phyloP scores from a whole-genome alignment of 2,329 filamentous ascomycete species.

The Oidium heveae region DNA sequence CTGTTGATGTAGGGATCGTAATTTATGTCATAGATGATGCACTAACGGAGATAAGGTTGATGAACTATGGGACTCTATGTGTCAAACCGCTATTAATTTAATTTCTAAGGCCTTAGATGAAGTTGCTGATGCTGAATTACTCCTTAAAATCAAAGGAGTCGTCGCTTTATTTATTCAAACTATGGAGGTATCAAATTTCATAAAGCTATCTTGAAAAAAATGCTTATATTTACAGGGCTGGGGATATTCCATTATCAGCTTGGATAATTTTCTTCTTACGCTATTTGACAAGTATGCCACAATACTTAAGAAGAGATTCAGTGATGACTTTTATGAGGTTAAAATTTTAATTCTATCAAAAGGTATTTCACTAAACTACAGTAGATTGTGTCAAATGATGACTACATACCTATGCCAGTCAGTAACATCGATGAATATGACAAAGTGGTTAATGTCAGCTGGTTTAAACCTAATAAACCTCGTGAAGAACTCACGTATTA shows the following conservation, averaged over 20 bases:
- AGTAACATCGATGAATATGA: slow-evolving; percentile 76
- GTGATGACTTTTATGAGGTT: slow-evolving; percentile 84
- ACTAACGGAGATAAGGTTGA: slow-evolving; percentile 39
- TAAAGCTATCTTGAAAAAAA: background rate
- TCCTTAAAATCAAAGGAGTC: slow-evolving; percentile 86
- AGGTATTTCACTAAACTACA: slow-evolving; percentile 3
- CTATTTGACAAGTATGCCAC: slow-evolving; percentile 89
- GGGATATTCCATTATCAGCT: slow-evolving; percentile 59
- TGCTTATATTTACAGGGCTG: slow-evolving; percentile 33
- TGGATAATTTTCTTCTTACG: slow-evolving; percentile 66
- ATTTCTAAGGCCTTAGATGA: slow-evolving; percentile 56
- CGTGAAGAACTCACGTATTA: slow-evolving; percentile 47
- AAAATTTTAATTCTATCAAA: slow-evolving; percentile 2
- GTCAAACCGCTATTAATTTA: slow-evolving; percentile 57
- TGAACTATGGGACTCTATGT: slow-evolving; percentile 97
- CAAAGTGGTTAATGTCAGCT: slow-evolving; percentile 86
- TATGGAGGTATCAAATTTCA: slow-evolving; percentile 46
- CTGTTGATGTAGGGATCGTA: slow-evolving; percentile 41
- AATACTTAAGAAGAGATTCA: slow-evolving; percentile 71
- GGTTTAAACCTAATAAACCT: slow-evolving; percentile 70
- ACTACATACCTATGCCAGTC: slow-evolving; percentile 99
- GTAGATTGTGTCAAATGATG: slow-evolving; percentile 61
- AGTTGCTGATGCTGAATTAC: slow-evolving; percentile 66
- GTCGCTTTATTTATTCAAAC: slow-evolving; percentile 91
- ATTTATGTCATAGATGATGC: background rate